phyloP scores from a whole-genome alignment of 495 filamentous ascomycete species.

The Penicillium verhagenii region DNA sequence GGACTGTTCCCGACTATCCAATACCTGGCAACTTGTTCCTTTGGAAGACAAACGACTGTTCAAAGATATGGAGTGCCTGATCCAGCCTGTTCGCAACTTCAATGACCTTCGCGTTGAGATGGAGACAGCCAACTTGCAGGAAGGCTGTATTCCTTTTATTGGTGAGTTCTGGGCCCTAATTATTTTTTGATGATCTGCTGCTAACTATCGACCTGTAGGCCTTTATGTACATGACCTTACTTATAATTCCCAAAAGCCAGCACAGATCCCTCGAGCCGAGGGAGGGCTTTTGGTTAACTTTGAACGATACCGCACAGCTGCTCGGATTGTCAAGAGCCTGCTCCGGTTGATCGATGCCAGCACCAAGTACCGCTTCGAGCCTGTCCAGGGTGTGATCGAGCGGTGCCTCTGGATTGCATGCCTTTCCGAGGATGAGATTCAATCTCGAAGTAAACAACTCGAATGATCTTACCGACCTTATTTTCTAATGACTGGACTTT shows the following conservation, averaged over 20 bases:
- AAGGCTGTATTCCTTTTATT: constrained; percentile 95
- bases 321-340: constrained; percentile 89
- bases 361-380: constrained; percentile 78
- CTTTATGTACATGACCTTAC: constrained; percentile 96
- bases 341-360: constrained; percentile 90
- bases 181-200: neutral
- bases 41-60: constrained; percentile 66
- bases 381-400: constrained; percentile 83
- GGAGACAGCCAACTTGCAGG: constrained; percentile 73
- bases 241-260: constrained; percentile 88
- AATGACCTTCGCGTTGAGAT: constrained; percentile 86
- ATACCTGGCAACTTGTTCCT: constrained; percentile 81
- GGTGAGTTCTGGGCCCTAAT: constrained; percentile 49
- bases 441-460: constrained; percentile 52
- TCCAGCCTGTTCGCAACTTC: constrained; percentile 90
- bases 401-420: constrained; percentile 94
- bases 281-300: constrained; percentile 86
- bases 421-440: constrained; percentile 81
- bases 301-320: constrained; percentile 86
- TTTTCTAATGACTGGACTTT: constrained; percentile 14
- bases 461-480: constrained; percentile 39
- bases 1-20: constrained; percentile 71
- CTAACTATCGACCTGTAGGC: constrained; percentile 36
- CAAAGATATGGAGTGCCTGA: constrained; percentile 76
- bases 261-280: constrained; percentile 56